These are phyloP conservation scores for Colletotrichum musicola DNA, from an alignment of 2,329 filamentous ascomycete species.

Conservation along the genomic window DNA sequence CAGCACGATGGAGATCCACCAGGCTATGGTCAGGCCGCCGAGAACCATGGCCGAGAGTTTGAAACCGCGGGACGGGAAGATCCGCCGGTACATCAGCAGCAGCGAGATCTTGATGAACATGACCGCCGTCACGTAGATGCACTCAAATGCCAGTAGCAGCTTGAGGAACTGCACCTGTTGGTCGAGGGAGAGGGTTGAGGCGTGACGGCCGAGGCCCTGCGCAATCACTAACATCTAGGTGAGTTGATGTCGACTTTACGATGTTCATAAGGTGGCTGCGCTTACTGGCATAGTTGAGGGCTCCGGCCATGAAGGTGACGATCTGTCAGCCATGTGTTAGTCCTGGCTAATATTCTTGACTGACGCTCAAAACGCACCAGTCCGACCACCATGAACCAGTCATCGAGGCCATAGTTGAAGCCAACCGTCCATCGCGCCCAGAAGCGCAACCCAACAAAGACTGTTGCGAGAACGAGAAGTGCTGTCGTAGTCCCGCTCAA, in stretches of 20 bases:
- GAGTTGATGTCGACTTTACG: background rate
- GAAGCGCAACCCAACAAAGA: conserved; percentile 29
- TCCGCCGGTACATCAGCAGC: conserved; percentile 37
- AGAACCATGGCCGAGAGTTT: conserved; percentile 30
- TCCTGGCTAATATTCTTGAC: background rate
- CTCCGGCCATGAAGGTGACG: conserved; percentile 26
- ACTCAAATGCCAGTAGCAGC: conserved; percentile 33
- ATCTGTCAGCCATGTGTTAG: conserved; percentile 9
- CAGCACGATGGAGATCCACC: conserved; percentile 40
- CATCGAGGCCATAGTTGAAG: conserved; percentile 32
- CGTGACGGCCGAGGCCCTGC: conserved; percentile 30
- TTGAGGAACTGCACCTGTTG: conserved; percentile 30
- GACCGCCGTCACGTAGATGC: conserved; percentile 32
- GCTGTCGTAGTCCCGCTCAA: conserved; percentile 29
- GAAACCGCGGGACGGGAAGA: conserved; percentile 31
- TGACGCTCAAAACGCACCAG: conserved; percentile 10
- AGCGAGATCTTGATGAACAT: conserved; percentile 38
- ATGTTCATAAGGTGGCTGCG: background rate
- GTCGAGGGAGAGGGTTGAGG: conserved; percentile 21
- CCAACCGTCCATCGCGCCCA: conserved; percentile 32
- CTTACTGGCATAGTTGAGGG: conserved; percentile 36
- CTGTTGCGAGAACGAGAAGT: conserved; percentile 30
- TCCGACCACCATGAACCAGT: conserved; percentile 33
- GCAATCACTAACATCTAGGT: conserved; percentile 27
- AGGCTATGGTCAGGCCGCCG: conserved; percentile 32